Evolutionary conservation across 2,329 filamentous ascomycete genomes (phyloP), one percentile per base, ranked within the genome.

Genomic region (Ceratocystis destructans): DNA sequence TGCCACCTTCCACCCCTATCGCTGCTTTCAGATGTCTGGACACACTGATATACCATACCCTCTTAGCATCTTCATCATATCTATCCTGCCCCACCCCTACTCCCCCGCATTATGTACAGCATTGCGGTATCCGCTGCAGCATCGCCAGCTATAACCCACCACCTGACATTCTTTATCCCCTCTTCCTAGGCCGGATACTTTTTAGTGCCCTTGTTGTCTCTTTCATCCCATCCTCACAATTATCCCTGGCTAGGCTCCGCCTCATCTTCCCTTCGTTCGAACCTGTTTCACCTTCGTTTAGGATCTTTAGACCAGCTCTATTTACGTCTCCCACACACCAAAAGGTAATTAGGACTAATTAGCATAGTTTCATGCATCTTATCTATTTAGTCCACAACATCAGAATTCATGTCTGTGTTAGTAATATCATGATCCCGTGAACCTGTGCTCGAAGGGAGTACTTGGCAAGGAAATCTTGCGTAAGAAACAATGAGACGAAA

Each of bases 281-380:
- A 17, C 28, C 53, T 33, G 53, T 59, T 59, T 59, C 53, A 59
- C 53, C 15, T 59, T 59, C 7, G 53, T 59, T 59, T 59, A 59
- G 28, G 28, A 59, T 59, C 53, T 59, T 33, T 33, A 33, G 53
- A 5, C 12, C 33, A 31, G 53, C 53, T 59, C 33, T 59, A 33
- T 59, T 33, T 33, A 10, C 22, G 53, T 31, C 53, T n/a, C 46
- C 22, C 46, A 1, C 53, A 8, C 12, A 59, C 5, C 7, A 3
- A 33, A 31, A 17, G 5, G 12, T 59, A 59, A 3, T n/a, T 59
- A 33, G 3, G 25, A 12, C 25, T 17, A 33, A 33, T 33, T 17
- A n/a, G 6, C 4, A 3, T 3, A 10, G 28, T 8, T 59, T 17
- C n/a, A 5, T n/a, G 20, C 12, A 31, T 20, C 28, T 17, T 31